phyloP scores from a whole-genome alignment of 2,329 filamentous ascomycete species.

The Paraphaeosphaeria sporulosa region DNA sequence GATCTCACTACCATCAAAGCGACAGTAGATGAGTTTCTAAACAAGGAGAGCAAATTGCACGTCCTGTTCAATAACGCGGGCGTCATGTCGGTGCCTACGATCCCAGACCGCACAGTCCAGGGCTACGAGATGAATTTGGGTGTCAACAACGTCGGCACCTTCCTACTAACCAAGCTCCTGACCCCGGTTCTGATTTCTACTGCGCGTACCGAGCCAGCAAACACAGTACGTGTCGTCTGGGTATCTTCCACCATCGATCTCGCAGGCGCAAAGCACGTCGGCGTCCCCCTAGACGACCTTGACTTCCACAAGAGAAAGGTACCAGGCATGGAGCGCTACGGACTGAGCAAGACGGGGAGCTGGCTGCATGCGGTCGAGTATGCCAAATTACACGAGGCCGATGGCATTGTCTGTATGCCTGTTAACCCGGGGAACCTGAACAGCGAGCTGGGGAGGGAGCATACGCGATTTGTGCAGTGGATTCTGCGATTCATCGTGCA shows the following conservation, averaged over 20 bases:
- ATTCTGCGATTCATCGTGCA: background rate
- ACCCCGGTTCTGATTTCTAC: constrained; percentile 37
- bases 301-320: background rate
- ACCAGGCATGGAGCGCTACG: constrained; percentile 15
- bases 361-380: constrained; percentile 24
- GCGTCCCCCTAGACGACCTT: constrained; percentile 2
- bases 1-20: constrained; percentile 34
- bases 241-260: constrained; percentile 14
- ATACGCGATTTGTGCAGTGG: background rate
- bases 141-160: constrained; percentile 46
- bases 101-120: constrained; percentile 20
- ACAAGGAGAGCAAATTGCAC: constrained; percentile 48
- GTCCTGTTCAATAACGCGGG: constrained; percentile 46
- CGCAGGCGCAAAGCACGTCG: constrained; percentile 15
- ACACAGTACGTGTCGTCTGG: constrained; percentile 31
- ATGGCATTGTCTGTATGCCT: constrained; percentile 18
- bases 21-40: constrained; percentile 15
- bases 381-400: constrained; percentile 10
- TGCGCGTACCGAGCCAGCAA: constrained; percentile 22
- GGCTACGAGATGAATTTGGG: constrained; percentile 47
- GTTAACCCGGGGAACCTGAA: constrained; percentile 48
- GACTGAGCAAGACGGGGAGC: constrained; percentile 23
- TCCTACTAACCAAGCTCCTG: constrained; percentile 45
- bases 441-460: constrained; percentile 29
- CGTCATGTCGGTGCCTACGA: constrained; percentile 28